Evolutionary conservation across 2,329 filamentous ascomycete species (phyloP), one percentile per base, ranked within the genome.

Genomic region (Aschersonia sp.): DNA sequence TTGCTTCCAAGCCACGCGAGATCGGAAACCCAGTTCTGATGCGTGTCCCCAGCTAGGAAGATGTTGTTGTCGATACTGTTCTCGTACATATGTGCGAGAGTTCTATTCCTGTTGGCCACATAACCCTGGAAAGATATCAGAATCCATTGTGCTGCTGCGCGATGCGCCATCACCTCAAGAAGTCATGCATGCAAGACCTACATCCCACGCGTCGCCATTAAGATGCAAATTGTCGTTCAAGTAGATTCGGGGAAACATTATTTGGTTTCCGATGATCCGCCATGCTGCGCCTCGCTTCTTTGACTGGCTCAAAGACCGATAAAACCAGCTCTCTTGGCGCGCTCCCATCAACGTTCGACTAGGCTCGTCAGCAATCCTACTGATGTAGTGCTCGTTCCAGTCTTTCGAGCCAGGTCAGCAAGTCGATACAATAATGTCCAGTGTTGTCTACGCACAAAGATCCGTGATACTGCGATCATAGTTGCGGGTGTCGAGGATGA

Each of bases 281-380:
- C 84, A 88, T 1, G 74, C 71, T 0, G 83, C 79, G 30, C 78
- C 79, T n/a, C 83, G 74, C 12, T 75, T 56, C n/a, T 74, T 68
- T 1, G 79, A 82, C 45, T 72, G 60, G 5, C 69, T 70, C 6
- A 85, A 65, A 42, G 70, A 65, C 43, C 71, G 69, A 59, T 83
- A 84, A 63, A 86, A 81, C 85, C 85, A 88, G 54, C 77, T 75
- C 61, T 88, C 85, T 58, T 88, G 84, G 9, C 75, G 73, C 1
- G 72, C 68, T 3, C 84, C 84, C 82, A 88, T 87, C 53, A 88
- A 65, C 0, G 74, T 76, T 4, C 84, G 75, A 5, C 78, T 73
- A 2, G 80, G 76, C 48, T 87, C 81, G 53, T 86, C 75, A 14
- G 76, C 57, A 50, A 87, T 81, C 2, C 67, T 55, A 50, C 76